Evolutionary conservation across 108 stramenopile genomes (phyloP).

Genomic region (Pseudonitzschia multiseries): DNA sequence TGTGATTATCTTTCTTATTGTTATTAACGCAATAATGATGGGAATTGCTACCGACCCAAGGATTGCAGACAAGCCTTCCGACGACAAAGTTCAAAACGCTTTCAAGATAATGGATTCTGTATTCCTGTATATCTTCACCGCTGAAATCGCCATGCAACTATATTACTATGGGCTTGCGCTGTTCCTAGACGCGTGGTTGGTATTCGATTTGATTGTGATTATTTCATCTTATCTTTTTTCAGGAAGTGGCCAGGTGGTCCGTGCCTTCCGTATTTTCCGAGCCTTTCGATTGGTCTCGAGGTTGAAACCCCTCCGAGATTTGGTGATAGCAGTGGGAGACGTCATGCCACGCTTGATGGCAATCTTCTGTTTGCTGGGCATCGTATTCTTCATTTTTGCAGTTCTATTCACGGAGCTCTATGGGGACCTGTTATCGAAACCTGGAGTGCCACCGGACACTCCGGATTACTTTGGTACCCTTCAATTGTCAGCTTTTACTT

Average conservation of each 20-base stretch:
- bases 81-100: constrained; percentile 13
- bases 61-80: constrained; percentile 45
- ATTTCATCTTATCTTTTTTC: constrained; percentile 10
- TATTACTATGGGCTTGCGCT: constrained; percentile 46
- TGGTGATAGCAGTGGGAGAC: constrained; percentile 60
- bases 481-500: constrained; percentile 55
- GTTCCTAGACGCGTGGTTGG: constrained; percentile 61
- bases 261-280: constrained; percentile 74
- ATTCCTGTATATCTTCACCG: constrained; percentile 63
- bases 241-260: constrained; percentile 49
- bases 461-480: constrained; percentile 53
- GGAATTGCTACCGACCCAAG: constrained; percentile 73
- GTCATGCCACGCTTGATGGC: constrained; percentile 73
- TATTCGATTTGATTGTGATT: constrained; percentile 68
- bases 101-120: constrained; percentile 44
- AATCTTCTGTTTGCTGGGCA: constrained; percentile 50
- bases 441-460: neutral
- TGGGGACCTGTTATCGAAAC: constrained; percentile 25
- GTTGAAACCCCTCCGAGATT: constrained; percentile 50
- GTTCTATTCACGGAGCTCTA: constrained; percentile 70
- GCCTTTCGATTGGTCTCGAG: constrained; percentile 65
- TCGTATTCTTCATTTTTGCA: constrained; percentile 74
- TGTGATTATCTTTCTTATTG: constrained; percentile 52
- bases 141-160: constrained; percentile 62
- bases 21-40: constrained; percentile 68